These are phyloP conservation scores for Acer saccharum DNA, from an alignment of 345 rosid species.

Conservation along the genomic window DNA sequence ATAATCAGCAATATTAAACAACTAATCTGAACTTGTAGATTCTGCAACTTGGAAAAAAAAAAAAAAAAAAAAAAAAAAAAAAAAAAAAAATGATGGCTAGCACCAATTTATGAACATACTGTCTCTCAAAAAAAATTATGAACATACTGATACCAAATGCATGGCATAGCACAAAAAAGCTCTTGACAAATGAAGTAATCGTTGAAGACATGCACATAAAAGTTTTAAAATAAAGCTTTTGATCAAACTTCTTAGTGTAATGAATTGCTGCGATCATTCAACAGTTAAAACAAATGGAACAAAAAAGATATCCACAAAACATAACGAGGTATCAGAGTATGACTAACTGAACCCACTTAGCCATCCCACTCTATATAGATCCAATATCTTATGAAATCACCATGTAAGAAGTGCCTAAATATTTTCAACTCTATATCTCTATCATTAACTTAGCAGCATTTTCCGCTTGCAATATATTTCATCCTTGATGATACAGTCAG, in stretches of 20 bases:
- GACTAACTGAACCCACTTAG: background rate
- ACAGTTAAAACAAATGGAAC: background rate
- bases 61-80: background rate
- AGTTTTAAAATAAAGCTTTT: background rate
- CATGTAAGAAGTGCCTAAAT: background rate
- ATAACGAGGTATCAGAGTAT: too few relatives aligned
- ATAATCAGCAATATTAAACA: background rate
- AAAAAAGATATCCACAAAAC: background rate
- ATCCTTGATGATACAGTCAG: background rate
- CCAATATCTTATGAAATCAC: background rate
- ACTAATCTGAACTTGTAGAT: conserved; percentile 16
- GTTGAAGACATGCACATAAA: background rate
- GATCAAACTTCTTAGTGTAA: background rate
- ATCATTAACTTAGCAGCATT: background rate
- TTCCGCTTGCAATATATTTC: background rate
- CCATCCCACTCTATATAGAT: background rate
- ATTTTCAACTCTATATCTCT: background rate
- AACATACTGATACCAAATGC: background rate
- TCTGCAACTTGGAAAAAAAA: conserved; percentile 9
- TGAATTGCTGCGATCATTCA: background rate
- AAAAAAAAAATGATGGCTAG: background rate
- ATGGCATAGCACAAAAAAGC: background rate
- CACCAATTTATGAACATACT: background rate
- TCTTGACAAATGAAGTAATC: background rate
- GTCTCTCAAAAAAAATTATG: too few relatives aligned